These are phyloP conservation scores for Fusarium paranaense DNA, from an alignment of 2,329 filamentous ascomycete species.

Conservation along the genomic window DNA sequence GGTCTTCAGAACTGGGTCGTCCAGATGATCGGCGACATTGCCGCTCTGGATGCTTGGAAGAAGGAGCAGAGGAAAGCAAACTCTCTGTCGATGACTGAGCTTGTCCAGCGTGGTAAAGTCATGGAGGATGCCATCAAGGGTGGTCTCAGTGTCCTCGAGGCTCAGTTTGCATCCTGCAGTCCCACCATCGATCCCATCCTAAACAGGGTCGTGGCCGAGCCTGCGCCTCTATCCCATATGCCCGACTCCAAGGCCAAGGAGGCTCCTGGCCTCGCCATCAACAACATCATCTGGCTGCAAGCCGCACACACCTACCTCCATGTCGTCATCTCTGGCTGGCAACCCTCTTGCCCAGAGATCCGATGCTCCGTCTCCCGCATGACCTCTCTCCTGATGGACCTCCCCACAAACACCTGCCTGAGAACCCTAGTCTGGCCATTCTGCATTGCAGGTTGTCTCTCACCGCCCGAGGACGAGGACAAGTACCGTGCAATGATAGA, in stretches of 20 bases:
- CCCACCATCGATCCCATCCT: conserved; percentile 15
- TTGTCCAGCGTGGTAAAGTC: conserved; percentile 57
- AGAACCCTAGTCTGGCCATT: conserved; percentile 55
- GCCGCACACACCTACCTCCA: conserved; percentile 60
- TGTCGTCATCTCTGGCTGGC: conserved; percentile 64
- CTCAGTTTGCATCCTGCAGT: conserved; percentile 7
- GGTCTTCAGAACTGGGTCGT: conserved; percentile 70
- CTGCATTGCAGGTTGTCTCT: conserved; percentile 57
- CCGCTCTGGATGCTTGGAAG: conserved; percentile 67
- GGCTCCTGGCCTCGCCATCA: conserved; percentile 39
- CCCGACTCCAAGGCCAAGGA: conserved; percentile 29
- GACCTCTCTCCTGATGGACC: conserved; percentile 49
- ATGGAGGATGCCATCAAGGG: conserved; percentile 54
- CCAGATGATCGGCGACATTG: conserved; percentile 64
- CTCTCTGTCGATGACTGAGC: conserved; percentile 58
- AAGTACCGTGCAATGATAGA: conserved; percentile 56
- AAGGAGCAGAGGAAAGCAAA: conserved; percentile 57
- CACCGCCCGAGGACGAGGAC: conserved; percentile 53
- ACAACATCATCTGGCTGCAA: conserved; percentile 60
- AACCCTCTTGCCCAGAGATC: conserved; percentile 58
- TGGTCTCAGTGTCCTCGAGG: conserved; percentile 48
- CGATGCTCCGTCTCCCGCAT: conserved; percentile 48
- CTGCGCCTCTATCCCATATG: conserved; percentile 36
- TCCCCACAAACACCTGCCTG: conserved; percentile 48
- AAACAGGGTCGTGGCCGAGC: conserved; percentile 39